phyloP scores from a whole-genome alignment of 306 rosid genomes.

The Corylus avellana region DNA sequence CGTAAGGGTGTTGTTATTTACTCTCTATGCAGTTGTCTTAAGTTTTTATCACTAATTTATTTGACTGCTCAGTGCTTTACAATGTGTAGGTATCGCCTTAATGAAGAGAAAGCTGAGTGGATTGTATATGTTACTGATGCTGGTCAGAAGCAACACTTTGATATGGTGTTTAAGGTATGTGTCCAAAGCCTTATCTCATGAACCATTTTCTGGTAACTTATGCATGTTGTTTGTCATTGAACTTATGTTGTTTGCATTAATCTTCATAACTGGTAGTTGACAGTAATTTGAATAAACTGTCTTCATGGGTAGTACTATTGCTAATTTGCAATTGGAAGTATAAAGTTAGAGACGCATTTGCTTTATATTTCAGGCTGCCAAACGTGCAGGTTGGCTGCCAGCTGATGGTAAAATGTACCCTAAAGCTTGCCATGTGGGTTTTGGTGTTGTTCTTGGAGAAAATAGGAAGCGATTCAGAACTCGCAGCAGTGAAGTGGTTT shows the following conservation, averaged over 20 bases:
- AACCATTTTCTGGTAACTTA: constrained; percentile 19
- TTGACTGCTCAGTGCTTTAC: constrained; percentile 22
- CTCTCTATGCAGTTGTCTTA: not conserved
- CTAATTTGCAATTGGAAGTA: constrained; percentile 19
- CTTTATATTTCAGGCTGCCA: constrained; percentile 67
- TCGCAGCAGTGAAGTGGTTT: constrained; percentile 80
- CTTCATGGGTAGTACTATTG: constrained; percentile 8
- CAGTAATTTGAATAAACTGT: not conserved
- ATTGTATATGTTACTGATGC: constrained; percentile 89
- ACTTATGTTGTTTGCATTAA: constrained; percentile 5
- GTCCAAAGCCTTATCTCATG: constrained; percentile 16
- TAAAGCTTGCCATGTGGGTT: constrained; percentile 81
- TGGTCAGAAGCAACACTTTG: constrained; percentile 95
- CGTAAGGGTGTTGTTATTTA: not conserved
- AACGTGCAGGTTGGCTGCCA: constrained; percentile 91
- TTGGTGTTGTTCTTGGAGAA: constrained; percentile 97
- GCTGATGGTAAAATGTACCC: constrained; percentile 53
- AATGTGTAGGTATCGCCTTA: constrained; percentile 77
- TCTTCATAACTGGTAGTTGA: constrained; percentile 2
- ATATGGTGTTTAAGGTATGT: constrained; percentile 87
- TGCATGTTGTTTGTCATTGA: constrained; percentile 2
- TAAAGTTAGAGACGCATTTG: constrained; percentile 20
- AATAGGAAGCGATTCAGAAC: constrained; percentile 90
- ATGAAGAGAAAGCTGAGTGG: constrained; percentile 92
- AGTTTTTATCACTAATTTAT: not conserved